Evolutionary conservation across 441 rosid genomes (phyloP).

Genomic region (Pelargonium myrrhifolium): DNA sequence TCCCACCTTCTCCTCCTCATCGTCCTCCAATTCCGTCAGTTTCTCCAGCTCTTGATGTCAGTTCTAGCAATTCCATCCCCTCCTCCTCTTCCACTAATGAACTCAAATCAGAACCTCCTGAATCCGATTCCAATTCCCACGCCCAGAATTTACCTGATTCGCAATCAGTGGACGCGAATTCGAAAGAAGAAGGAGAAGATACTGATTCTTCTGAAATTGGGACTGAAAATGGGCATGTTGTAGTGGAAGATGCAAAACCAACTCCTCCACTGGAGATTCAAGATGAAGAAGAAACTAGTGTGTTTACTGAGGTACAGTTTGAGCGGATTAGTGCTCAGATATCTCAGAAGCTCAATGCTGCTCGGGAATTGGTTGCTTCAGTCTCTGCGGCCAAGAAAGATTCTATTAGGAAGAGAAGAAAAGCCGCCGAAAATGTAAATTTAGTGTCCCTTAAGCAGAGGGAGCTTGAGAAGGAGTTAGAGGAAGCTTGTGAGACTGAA

Average conservation of each 20-base stretch:
- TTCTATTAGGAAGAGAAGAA: slow-evolving; percentile 49
- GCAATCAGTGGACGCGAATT: background rate
- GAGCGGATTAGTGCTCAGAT: slow-evolving; percentile 42
- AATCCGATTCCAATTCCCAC: background rate
- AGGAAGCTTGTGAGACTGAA: slow-evolving; percentile 73
- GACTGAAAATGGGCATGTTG: background rate
- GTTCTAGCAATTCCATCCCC: too few species aligned
- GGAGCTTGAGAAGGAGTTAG: slow-evolving; percentile 59
- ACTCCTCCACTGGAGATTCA: background rate
- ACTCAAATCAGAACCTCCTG: background rate
- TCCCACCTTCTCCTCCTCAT: slow-evolving; percentile 5
- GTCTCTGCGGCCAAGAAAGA: slow-evolving; percentile 52
- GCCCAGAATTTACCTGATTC: background rate
- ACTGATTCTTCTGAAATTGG: background rate
- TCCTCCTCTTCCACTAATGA: background rate
- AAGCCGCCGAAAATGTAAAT: slow-evolving; percentile 48
- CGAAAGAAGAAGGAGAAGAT: background rate
- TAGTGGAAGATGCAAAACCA: background rate
- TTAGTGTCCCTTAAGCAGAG: slow-evolving; percentile 41
- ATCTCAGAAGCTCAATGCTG: slow-evolving; percentile 41
- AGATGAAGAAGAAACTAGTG: background rate
- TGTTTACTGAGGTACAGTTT: slow-evolving; percentile 22
- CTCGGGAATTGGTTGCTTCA: slow-evolving; percentile 45
- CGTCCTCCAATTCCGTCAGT: background rate
- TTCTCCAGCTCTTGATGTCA: background rate